Conservation (phyloP, 176 grass and related monocot genomes). For the Coix lacrymajobi region DNA sequence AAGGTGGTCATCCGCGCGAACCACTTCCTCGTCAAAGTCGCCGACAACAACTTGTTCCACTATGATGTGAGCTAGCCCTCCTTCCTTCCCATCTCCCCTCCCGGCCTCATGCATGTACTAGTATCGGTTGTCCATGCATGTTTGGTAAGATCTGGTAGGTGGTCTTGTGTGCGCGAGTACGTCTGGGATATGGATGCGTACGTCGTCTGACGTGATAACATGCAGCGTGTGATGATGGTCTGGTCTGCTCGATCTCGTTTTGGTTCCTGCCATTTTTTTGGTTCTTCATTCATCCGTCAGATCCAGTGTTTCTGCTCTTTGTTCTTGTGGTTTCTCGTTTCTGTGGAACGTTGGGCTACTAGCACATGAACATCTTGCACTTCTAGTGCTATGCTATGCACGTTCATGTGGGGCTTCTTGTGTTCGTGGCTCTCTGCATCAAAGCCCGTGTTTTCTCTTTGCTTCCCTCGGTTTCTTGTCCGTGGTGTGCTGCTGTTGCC, state of each 20-base stretch:
- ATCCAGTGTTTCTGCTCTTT: neutral
- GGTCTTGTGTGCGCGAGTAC: no score
- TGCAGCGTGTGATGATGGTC: neutral
- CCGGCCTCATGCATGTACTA: no score
- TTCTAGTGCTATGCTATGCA: no score
- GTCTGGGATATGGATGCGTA: neutral
- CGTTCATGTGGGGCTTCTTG: no score
- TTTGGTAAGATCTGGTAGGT: neutral
- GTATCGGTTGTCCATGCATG: neutral
- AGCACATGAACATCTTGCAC: neutral
- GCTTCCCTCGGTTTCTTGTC: neutral
- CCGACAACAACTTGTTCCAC: slow-evolving; percentile 61
- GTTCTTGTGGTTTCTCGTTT: neutral
- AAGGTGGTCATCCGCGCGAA: slow-evolving; percentile 54
- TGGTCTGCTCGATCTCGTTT: neutral
- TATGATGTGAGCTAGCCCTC: slow-evolving; percentile 52
- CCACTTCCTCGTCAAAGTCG: slow-evolving; percentile 70
- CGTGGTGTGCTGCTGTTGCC: neutral
- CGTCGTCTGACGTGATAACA: neutral
- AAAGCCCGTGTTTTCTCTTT: neutral
- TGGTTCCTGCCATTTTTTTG: neutral
- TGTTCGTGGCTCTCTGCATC: neutral
- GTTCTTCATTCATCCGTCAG: neutral
- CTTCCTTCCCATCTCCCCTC: neutral
- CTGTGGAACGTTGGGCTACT: neutral